phyloP scores from a whole-genome alignment of 2,329 filamentous ascomycete genomes.

The Alternaria consortialis region DNA sequence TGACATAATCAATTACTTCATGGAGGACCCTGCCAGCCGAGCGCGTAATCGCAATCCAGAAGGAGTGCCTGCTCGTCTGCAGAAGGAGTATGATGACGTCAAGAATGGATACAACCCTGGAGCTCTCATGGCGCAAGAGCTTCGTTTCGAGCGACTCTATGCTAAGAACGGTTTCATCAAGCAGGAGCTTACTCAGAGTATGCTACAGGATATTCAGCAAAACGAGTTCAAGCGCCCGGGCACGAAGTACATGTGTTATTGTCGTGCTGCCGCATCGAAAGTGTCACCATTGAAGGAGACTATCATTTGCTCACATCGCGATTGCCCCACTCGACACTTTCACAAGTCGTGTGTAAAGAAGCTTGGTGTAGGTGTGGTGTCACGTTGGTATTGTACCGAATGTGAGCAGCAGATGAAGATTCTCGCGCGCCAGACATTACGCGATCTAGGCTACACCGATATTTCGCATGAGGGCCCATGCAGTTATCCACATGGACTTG shows the following conservation, averaged over 20 bases:
- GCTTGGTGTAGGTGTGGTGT: constrained; percentile 27
- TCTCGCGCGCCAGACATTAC: constrained; percentile 16
- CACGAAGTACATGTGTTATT: constrained; percentile 32
- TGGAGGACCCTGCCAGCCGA: neutral
- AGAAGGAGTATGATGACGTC: constrained; percentile 22
- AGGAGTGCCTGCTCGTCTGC: constrained; percentile 21
- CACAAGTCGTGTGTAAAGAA: constrained; percentile 36
- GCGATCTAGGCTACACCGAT: constrained; percentile 12
- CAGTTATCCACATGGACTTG: neutral
- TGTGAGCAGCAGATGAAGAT: constrained; percentile 31
- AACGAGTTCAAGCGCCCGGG: neutral
- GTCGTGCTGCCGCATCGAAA: constrained; percentile 10
- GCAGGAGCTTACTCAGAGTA: constrained; percentile 8
- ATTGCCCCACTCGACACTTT: constrained; percentile 31
- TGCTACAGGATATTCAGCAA: constrained; percentile 18
- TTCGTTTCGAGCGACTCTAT: constrained; percentile 22
- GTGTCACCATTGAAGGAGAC: neutral
- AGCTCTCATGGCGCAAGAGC: constrained; percentile 27
- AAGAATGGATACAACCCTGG: constrained; percentile 18
- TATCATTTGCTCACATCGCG: constrained; percentile 26
- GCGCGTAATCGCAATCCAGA: neutral
- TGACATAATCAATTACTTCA: constrained; percentile 27
- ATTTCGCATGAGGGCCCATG: constrained; percentile 1
- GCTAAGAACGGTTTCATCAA: constrained; percentile 22
- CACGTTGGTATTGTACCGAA: constrained; percentile 36